Conservation (phyloP, 495 filamentous ascomycete genomes). For the Aspergillus campestris region DNA sequence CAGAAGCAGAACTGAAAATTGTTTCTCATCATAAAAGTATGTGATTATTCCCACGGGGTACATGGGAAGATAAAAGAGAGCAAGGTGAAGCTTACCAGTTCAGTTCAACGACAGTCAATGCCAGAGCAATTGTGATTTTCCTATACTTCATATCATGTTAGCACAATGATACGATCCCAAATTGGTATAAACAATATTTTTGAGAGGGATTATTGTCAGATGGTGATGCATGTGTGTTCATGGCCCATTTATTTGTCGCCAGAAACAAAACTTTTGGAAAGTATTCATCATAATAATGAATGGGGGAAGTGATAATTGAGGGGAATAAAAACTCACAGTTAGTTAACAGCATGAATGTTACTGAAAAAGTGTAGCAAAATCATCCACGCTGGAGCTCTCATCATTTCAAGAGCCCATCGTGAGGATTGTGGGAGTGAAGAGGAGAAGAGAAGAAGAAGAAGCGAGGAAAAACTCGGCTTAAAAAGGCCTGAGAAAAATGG, state of each 20-base stretch:
- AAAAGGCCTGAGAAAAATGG: constrained; percentile 13
- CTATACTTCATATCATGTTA: constrained; percentile 6
- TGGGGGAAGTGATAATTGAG: constrained; percentile 4
- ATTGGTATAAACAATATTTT: constrained; percentile 8
- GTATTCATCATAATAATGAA: constrained; percentile 52
- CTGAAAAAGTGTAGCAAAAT: neutral
- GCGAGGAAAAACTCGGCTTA: constrained; percentile 8
- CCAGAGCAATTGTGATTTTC: neutral
- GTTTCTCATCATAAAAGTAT: constrained; percentile 63
- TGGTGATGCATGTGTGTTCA: constrained; percentile 99
- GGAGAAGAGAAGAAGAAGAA: constrained; percentile 18
- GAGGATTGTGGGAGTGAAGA: constrained; percentile 3
- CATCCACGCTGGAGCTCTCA: no score
- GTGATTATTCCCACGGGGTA: neutral
- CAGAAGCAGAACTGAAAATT: constrained; percentile 94
- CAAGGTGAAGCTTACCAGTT: constrained; percentile 11
- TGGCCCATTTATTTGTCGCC: constrained; percentile 80
- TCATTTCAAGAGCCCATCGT: no score
- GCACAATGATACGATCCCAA: constrained; percentile 2
- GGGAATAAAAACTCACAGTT: constrained; percentile 20
- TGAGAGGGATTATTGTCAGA: constrained; percentile 56
- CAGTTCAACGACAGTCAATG: neutral
- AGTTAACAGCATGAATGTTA: neutral
- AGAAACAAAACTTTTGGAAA: constrained; percentile 50
- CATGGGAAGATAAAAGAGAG: constrained; percentile 2